Evolutionary conservation across 352 stramenopile species (phyloP), one percentile per base, ranked within the genome.

Genomic region (Globisporangium rhizosaccharum): DNA sequence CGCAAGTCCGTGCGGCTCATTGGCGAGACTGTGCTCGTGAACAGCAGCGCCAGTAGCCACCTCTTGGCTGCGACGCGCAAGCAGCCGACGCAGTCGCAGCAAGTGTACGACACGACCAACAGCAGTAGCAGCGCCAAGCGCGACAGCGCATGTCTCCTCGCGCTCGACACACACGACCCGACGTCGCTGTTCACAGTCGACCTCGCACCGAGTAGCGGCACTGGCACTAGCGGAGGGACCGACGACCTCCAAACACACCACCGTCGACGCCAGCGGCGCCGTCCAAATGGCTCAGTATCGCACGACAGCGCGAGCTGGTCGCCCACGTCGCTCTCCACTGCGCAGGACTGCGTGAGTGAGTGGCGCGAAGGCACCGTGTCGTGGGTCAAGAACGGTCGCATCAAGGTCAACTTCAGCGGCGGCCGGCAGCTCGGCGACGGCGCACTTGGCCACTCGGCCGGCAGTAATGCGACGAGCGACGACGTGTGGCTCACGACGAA

Each of bases 1-100:
- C 72, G 72, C 51, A 81, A 85, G 63, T 81, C 72, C 11, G 70
- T 87, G 51, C 75, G 74, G 28, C 68, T 79, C 56, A 87, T 87
- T 41, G 74, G 76, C 36, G 73, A 87, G 57, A 81, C 66, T 20
- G 72, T 87, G 28, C 65, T 87, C 18, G 75, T 72, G 10, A 70
- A 45, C 54, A 53, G 50, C 50, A 54, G 26, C 26, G 23, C 23
- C 23, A 55, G 49, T 17, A 44, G 17, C 39, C 23, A 36, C 14
- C 42, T n/a, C 18, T 30, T 2, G 17, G 11, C 25, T 1, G 25
- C 25, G 37, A 26, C 37, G 26, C 44, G 41, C 45, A 37, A 54
- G 37, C 58, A 61, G 44, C 44, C 30, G 20, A 44, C 20, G 44
- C 33, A 3, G 7, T 15, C 30, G 50, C 36, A 49, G 41, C 25